Base-by-base conservation (phyloP, 1,284 basidiomycete species). In the Fomitopsis betulina region DNA sequence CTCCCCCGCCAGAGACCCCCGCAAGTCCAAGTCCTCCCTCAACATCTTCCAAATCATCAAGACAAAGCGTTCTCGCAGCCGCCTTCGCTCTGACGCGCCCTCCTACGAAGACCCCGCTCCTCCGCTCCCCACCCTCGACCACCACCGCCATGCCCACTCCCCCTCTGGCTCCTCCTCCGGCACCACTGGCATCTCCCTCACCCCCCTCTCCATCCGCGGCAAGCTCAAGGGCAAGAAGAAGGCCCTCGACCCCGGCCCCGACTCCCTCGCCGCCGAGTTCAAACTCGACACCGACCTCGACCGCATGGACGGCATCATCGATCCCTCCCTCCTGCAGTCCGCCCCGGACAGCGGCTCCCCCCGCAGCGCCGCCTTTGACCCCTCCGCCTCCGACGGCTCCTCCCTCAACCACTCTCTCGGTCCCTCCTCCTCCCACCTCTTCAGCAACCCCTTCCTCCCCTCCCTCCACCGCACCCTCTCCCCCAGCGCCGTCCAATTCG, bases 251-350 rank as follows among this genome's bases (percentile, higher is more conserved):
- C 56, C 60, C 10, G 25, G 57, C 35, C 19, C 55, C 52, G 19
- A 54, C 51, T 15, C 61, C 62, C n/a, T 64, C 65, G 7, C 62
- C 35, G 56, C 64, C 21, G 64, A 71, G 17, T 77, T 83, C 64
- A 77, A 76, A 21, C 80, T 94, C 39, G 92, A 96, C 72, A 88
- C 86, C 53, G 85, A 96, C 63, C 76, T 96, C 43, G 82, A 89
- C 33, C 78, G 86, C 59, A 93, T 97, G 81, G 89, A 91, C 52
- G 94, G 91, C 32, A 93, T 96, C 69, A 79, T 96, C 63, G 80
- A 93, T 70, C 72, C 75, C 19, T 75, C 63, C 13, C 71, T 67
- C 21, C 73, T 70, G 25, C 71, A 61, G 33, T 53, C 58, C 47
- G 60, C 62, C 53, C 62, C 59, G 17, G 69, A 72, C 25, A 67